These are phyloP conservation scores for Thuja plicata DNA, from an alignment of 83 land plant species.

Conservation along the genomic window DNA sequence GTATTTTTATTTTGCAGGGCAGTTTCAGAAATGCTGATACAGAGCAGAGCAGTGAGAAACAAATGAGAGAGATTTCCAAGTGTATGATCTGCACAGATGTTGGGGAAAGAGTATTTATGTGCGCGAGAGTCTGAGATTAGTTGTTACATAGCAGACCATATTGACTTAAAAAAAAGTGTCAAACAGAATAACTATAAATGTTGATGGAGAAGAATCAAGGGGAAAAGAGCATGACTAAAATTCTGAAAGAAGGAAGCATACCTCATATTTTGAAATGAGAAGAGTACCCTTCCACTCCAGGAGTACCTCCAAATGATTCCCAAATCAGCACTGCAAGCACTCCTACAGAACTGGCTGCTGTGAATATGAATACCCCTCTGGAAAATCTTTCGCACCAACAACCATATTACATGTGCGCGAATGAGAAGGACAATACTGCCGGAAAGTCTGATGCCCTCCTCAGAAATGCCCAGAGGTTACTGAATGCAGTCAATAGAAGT, in stretches of 20 bases:
- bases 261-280: background rate
- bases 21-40: background rate
- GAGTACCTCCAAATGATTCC: background rate
- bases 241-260: background rate
- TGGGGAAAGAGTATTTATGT: background rate
- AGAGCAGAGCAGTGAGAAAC: background rate
- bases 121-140: background rate
- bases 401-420: background rate
- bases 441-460: background rate
- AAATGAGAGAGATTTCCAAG: background rate
- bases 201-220: background rate
- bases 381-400: background rate
- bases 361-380: background rate
- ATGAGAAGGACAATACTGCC: background rate
- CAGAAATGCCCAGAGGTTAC: background rate
- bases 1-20: background rate
- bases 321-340: slow-evolving; percentile 1
- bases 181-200: background rate
- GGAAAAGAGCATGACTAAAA: background rate
- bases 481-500: background rate
- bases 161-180: background rate
- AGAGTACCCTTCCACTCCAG: background rate
- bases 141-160: background rate
- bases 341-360: background rate
- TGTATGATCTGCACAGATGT: background rate